Percentiles rank a stretch among this genome's conserved stretches.
Conservation (phyloP, 176 grass and related monocot species). For the Calamus simplicifolius region DNA sequence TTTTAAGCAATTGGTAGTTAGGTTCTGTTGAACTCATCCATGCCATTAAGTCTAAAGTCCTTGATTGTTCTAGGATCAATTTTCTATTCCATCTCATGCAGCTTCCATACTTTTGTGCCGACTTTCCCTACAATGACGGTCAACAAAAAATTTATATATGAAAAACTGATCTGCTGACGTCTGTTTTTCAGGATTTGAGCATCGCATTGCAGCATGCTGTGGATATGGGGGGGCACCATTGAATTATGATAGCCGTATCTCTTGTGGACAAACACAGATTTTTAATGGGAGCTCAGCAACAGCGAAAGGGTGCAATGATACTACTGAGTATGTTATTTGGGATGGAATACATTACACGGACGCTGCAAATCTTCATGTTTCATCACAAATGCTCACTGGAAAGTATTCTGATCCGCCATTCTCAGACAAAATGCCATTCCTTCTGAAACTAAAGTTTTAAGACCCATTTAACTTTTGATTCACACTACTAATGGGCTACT, state of each 20-base stretch:
- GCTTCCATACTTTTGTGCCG: too few species aligned
- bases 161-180: too few species aligned
- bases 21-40: too few species aligned
- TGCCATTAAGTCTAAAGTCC: too few species aligned
- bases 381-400: slow-evolving; percentile 83
- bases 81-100: too few species aligned
- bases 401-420: slow-evolving; percentile 87
- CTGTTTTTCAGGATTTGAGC: slow-evolving; percentile 56
- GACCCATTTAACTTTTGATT: too few species aligned
- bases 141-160: too few species aligned
- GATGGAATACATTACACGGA: slow-evolving; percentile 96
- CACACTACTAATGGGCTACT: too few species aligned
- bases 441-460: slow-evolving; percentile 74
- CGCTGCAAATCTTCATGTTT: slow-evolving; percentile 71
- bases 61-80: too few species aligned
- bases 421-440: slow-evolving; percentile 76
- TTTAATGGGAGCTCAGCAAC: slow-evolving; percentile 50
- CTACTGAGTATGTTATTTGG: slow-evolving; percentile 79
- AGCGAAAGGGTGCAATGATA: slow-evolving; percentile 77
- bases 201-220: slow-evolving; percentile 62
- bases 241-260: slow-evolving; percentile 75
- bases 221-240: slow-evolving; percentile 80
- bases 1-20: too few species aligned
- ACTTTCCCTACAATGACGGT: too few species aligned
- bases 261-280: slow-evolving; percentile 67